These are phyloP conservation scores for Diospyros kaki DNA, from an alignment of 148 eudicot species.

Conservation along the genomic window DNA sequence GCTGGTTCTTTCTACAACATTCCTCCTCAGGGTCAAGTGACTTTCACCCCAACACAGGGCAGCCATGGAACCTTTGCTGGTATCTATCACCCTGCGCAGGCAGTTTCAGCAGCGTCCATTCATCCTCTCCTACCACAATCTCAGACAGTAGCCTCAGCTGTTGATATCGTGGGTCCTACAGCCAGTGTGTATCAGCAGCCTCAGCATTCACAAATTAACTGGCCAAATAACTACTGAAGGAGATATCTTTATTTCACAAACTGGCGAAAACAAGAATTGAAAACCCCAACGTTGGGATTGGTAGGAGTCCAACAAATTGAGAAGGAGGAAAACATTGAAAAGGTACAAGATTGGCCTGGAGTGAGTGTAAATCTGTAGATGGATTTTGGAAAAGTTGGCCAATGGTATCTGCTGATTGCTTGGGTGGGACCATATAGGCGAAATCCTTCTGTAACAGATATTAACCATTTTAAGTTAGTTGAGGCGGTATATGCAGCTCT, in stretches of 20 bases:
- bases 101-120: constrained; percentile 43
- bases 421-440: constrained; percentile 20
- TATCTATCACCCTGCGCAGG: constrained; percentile 63
- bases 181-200: constrained; percentile 61
- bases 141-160: constrained; percentile 59
- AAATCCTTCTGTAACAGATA: constrained; percentile 21
- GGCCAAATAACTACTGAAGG: constrained; percentile 73
- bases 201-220: constrained; percentile 67
- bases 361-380: constrained; percentile 29
- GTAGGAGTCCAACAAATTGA: constrained; percentile 17
- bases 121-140: constrained; percentile 80
- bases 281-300: constrained; percentile 27
- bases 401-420: constrained; percentile 20
- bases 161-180: constrained; percentile 58
- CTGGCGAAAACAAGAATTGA: constrained; percentile 20
- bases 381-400: constrained; percentile 21
- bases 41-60: constrained; percentile 58
- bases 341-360: constrained; percentile 19
- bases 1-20: constrained; percentile 69
- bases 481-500: constrained; percentile 19
- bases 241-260: constrained; percentile 9
- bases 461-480: constrained; percentile 17
- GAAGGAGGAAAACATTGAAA: constrained; percentile 9
- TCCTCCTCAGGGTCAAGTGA: constrained; percentile 60
- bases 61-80: constrained; percentile 56